Evolutionary conservation across 2,329 filamentous ascomycete genomes (phyloP).

Genomic region (Didymella pinodella): DNA sequence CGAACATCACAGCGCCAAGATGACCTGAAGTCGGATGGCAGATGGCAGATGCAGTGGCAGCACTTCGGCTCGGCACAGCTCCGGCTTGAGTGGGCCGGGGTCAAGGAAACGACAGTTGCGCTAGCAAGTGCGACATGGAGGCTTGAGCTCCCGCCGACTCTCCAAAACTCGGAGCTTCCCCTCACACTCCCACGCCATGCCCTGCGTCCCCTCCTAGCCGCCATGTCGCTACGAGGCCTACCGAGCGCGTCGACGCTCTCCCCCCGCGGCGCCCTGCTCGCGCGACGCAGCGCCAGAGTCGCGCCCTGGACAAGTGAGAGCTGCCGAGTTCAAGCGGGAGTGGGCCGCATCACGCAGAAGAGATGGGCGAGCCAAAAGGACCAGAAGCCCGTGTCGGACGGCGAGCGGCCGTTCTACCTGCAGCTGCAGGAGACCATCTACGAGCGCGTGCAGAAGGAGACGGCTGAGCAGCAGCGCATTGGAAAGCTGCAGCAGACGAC

Average conservation of each 20-base stretch:
- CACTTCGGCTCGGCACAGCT: background rate
- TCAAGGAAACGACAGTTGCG: conserved; percentile 13
- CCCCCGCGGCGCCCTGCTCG: background rate
- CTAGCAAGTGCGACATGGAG: conserved; percentile 14
- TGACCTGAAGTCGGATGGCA: too few relatives aligned
- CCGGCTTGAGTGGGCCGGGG: background rate
- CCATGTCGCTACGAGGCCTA: conserved; percentile 40
- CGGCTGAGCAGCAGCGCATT: conserved; percentile 61
- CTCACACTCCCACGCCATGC: conserved; percentile 28
- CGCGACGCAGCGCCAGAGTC: background rate
- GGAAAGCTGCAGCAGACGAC: conserved; percentile 37
- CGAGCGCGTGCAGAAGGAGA: conserved; percentile 65
- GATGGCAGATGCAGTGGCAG: background rate
- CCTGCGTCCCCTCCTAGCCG: conserved; percentile 23
- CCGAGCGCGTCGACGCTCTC: background rate
- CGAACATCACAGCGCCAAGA: too few relatives aligned
- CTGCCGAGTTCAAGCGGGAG: conserved; percentile 19
- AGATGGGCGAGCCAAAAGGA: conserved; percentile 48
- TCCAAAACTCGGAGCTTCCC: conserved; percentile 16
- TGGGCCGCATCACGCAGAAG: conserved; percentile 32
- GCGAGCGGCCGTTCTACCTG: conserved; percentile 62
- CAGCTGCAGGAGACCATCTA: conserved; percentile 70
- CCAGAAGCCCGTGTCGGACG: conserved; percentile 30
- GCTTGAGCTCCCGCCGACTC: background rate
- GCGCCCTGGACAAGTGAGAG: conserved; percentile 2